A percentile compares a stretch with the other conserved stretches of the same genome.
Evolutionary conservation across 2,329 filamentous ascomycete species (phyloP).

Genomic region (Mycosphaerella sp.): DNA sequence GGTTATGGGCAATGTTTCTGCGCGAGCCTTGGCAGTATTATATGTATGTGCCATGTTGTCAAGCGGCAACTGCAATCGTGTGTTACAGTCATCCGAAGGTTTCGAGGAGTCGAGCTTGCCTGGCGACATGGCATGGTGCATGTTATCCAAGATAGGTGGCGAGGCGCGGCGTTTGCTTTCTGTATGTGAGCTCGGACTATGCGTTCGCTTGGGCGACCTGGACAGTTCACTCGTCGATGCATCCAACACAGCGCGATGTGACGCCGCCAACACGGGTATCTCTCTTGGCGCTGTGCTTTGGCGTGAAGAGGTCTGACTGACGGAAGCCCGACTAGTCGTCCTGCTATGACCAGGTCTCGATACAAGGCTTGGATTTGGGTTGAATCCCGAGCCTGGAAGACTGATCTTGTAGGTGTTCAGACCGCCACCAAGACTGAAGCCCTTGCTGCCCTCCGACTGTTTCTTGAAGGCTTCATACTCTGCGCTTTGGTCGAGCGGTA

Average conservation of each 20-base stretch:
- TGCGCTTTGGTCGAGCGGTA: conserved; percentile 68
- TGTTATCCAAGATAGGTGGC: conserved; percentile 33
- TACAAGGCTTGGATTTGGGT: conserved; percentile 22
- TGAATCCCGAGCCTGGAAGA: conserved; percentile 16
- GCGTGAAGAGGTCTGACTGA: conserved; percentile 24
- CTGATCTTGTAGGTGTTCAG: conserved; percentile 39
- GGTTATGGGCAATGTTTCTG: conserved; percentile 42
- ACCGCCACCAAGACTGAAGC: conserved; percentile 40
- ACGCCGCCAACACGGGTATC: conserved; percentile 34
- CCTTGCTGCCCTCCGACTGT: conserved; percentile 60
- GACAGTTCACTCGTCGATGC: conserved; percentile 27
- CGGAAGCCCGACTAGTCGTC: conserved; percentile 20
- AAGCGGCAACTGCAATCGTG: conserved; percentile 29
- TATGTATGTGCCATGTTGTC: conserved; percentile 22
- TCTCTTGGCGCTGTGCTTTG: conserved; percentile 28
- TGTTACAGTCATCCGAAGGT: conserved; percentile 16
- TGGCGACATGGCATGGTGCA: conserved; percentile 5
- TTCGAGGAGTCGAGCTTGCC: conserved; percentile 27
- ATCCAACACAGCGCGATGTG: conserved; percentile 25
- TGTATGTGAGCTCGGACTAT: conserved; percentile 41
- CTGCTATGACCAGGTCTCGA: conserved; percentile 13
- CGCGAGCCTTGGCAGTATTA: conserved; percentile 31
- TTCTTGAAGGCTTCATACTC: conserved; percentile 75
- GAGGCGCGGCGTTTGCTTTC: conserved; percentile 43
- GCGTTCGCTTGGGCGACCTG: conserved; percentile 45